phyloP scores from a whole-genome alignment of 2,329 filamentous ascomycete genomes.

The Ophiosphaerella narmari region DNA sequence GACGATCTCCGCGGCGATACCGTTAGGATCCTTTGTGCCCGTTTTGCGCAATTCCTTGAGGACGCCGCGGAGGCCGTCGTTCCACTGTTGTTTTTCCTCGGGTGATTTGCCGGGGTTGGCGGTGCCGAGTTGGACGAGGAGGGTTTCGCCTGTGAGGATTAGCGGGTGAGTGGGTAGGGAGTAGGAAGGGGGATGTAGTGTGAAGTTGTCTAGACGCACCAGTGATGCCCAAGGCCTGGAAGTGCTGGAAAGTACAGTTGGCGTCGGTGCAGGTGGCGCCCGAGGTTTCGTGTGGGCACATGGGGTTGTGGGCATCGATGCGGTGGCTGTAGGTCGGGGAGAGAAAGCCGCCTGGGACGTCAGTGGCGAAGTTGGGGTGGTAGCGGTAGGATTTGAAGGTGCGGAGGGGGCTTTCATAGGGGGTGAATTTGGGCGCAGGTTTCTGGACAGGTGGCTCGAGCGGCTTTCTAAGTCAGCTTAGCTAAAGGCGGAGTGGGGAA shows the following conservation, averaged over 20 bases:
- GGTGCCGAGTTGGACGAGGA: constrained; percentile 72
- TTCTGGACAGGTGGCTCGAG: constrained; percentile 10
- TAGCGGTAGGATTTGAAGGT: constrained; percentile 89
- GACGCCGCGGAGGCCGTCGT: constrained; percentile 43
- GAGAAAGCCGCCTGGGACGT: constrained; percentile 75
- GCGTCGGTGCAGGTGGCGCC: constrained; percentile 74
- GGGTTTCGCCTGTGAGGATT: constrained; percentile 67
- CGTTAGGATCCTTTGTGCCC: constrained; percentile 45
- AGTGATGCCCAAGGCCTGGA: constrained; percentile 70
- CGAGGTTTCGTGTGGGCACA: constrained; percentile 78
- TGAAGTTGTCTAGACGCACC: constrained; percentile 64
- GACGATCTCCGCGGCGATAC: constrained; percentile 46
- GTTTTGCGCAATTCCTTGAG: constrained; percentile 44
- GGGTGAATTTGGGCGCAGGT: constrained; percentile 50
- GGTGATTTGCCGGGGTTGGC: constrained; percentile 65
- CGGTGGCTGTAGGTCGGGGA: constrained; percentile 93
- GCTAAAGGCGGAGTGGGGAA: constrained; percentile 2
- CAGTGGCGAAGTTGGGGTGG: constrained; percentile 73
- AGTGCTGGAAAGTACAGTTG: constrained; percentile 80
- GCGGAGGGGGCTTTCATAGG: constrained; percentile 83
- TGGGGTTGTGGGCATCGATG: constrained; percentile 73
- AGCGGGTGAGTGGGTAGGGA: constrained; percentile 40
- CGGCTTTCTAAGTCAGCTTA: constrained; percentile 26
- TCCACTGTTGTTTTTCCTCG: constrained; percentile 61
- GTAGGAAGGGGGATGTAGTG: constrained; percentile 19